Percentiles rank a stretch among this genome's conserved stretches.
Conservation (phyloP, 1,139 yeast species). For the Yarrowia galli region DNA sequence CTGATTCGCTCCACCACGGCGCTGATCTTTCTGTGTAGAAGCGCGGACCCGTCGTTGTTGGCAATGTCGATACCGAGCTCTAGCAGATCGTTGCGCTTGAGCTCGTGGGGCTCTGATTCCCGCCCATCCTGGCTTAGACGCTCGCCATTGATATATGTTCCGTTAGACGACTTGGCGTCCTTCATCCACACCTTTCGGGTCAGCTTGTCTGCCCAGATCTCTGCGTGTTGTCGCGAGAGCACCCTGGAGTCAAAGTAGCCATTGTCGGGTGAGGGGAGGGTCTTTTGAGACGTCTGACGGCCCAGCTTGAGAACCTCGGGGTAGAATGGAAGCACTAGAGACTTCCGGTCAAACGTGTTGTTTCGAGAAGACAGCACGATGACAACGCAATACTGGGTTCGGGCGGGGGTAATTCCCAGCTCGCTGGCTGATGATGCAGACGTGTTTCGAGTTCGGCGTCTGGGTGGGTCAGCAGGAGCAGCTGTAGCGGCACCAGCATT, state of each 20-base stretch:
- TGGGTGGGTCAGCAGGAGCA: background rate
- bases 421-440: conserved; percentile 32
- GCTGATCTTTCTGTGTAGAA: conserved; percentile 83
- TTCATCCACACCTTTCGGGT: conserved; percentile 75
- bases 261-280: conserved; percentile 77
- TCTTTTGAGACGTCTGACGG: conserved; percentile 78
- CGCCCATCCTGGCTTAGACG: conserved; percentile 68
- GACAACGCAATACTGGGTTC: conserved; percentile 55
- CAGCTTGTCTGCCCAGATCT: conserved; percentile 74
- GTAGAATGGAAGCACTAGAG: conserved; percentile 75
- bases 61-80: conserved; percentile 94
- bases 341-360: conserved; percentile 81
- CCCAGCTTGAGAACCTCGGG: conserved; percentile 91
- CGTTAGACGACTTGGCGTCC: conserved; percentile 91
- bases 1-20: conserved; percentile 78
- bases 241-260: conserved; percentile 96
- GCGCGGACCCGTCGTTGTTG: conserved; percentile 59
- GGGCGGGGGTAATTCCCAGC: conserved; percentile 40
- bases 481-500: background rate
- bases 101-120: conserved; percentile 61
- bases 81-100: conserved; percentile 76
- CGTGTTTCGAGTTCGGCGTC: conserved; percentile 24
- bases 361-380: conserved; percentile 78
- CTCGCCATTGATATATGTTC: conserved; percentile 84
- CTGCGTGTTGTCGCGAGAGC: conserved; percentile 92